Evolutionary conservation across 1,139 yeast species (phyloP).

Genomic region (Suhomyces chickasaworum): DNA sequence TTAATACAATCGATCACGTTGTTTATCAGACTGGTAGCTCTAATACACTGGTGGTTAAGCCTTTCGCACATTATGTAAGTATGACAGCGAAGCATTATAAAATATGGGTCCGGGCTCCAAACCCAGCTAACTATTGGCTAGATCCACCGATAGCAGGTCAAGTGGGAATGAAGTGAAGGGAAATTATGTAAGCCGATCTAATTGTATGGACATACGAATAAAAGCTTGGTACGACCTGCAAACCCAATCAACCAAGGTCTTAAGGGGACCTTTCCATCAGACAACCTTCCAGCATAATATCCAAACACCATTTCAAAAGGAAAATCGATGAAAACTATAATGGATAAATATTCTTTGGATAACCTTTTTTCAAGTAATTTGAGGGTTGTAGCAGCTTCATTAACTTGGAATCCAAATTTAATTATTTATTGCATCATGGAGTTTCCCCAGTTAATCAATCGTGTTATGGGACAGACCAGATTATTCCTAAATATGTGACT

Average conservation of each 20-base stretch:
- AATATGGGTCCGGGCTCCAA: not conserved
- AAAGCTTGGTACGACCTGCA: too few relatives aligned
- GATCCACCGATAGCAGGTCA: too few relatives aligned
- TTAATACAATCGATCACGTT: too few relatives aligned
- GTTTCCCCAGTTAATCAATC: too few relatives aligned
- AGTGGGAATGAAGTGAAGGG: too few relatives aligned
- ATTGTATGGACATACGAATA: too few relatives aligned
- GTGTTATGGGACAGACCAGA: too few relatives aligned
- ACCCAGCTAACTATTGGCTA: not conserved
- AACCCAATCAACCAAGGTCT: constrained; percentile 91
- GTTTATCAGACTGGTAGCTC: too few relatives aligned
- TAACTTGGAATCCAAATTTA: constrained; percentile 94
- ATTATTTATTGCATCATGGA: too few relatives aligned
- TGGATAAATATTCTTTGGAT: constrained; percentile 88
- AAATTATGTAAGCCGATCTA: too few relatives aligned
- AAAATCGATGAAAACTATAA: constrained; percentile 89
- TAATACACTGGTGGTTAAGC: too few relatives aligned
- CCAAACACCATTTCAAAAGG: constrained; percentile 96
- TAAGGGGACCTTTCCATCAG: constrained; percentile 69
- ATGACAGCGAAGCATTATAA: not conserved
- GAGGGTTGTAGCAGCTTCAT: constrained; percentile 92
- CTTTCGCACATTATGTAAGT: not conserved
- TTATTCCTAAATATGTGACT: too few relatives aligned
- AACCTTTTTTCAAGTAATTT: constrained; percentile 92
- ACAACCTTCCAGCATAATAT: constrained; percentile 95